These are phyloP conservation scores for Meredithiella fracta DNA, from an alignment of 2,329 filamentous ascomycete genomes.

Conservation along the genomic window DNA sequence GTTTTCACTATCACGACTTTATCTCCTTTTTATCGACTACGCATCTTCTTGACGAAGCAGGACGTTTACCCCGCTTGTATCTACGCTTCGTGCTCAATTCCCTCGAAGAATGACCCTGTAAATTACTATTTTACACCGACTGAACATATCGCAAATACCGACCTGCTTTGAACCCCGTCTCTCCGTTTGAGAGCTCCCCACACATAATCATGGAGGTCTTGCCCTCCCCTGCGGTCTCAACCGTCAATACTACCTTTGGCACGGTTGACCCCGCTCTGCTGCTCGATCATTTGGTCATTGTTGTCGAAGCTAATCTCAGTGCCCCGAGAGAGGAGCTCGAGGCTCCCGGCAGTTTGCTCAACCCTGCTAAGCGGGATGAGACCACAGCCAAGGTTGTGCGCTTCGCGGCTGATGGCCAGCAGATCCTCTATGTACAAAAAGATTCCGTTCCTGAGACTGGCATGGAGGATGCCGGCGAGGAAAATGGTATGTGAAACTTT, in stretches of 20 bases:
- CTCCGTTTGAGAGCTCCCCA: neutral
- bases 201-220: constrained; percentile 35
- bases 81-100: neutral
- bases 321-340: constrained; percentile 65
- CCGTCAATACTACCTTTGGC: constrained; percentile 32
- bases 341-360: constrained; percentile 65
- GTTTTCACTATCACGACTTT: too few relatives aligned
- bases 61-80: too few relatives aligned
- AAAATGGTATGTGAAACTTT: constrained; percentile 25
- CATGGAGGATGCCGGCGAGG: constrained; percentile 31
- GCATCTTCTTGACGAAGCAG: too few relatives aligned
- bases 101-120: constrained; percentile 1
- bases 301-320: constrained; percentile 58
- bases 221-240: constrained; percentile 30
- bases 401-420: constrained; percentile 77
- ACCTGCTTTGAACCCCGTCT: neutral
- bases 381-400: constrained; percentile 75
- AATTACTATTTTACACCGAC: neutral
- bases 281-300: constrained; percentile 53
- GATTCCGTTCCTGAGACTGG: constrained; percentile 44
- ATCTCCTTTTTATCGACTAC: too few relatives aligned
- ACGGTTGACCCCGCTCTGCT: constrained; percentile 51
- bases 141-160: neutral
- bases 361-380: constrained; percentile 52
- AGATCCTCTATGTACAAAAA: constrained; percentile 82